phyloP scores from a whole-genome alignment of 169 alveolate genomes.

The Plasmodium malariae region DNA sequence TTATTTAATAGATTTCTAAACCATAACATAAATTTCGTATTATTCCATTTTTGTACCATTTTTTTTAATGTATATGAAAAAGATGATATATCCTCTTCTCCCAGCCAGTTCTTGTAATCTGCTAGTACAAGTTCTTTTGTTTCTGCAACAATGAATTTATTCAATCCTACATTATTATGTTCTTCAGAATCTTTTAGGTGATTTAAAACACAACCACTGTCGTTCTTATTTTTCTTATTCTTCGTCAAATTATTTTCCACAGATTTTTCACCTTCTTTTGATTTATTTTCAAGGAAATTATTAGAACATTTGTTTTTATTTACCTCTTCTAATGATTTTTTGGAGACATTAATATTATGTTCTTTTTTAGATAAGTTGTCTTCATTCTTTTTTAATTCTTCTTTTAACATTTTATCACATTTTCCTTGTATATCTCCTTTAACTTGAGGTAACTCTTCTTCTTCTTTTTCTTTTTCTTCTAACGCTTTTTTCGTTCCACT shows the following conservation, averaged over 20 bases:
- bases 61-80: not conserved
- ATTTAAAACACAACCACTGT: not conserved
- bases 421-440: not conserved
- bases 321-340: not conserved
- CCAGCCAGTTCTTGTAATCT: conserved; percentile 32
- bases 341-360: not conserved
- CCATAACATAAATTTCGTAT: not conserved
- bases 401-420: not conserved
- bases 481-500: not conserved
- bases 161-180: not conserved
- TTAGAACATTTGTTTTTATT: too few species aligned
- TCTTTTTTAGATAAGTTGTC: not conserved
- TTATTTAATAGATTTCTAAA: not conserved
- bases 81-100: not conserved
- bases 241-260: not conserved
- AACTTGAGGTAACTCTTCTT: not conserved
- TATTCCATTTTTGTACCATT: not conserved
- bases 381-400: not conserved
- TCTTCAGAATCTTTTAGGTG: not conserved
- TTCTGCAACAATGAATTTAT: not conserved
- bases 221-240: not conserved
- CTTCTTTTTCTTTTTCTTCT: not conserved
- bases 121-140: conserved; percentile 1
- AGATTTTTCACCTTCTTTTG: not conserved
- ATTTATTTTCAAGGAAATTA: not conserved